phyloP scores from a whole-genome alignment of 768 basidiomycete genomes.

The Ramaria sp. region DNA sequence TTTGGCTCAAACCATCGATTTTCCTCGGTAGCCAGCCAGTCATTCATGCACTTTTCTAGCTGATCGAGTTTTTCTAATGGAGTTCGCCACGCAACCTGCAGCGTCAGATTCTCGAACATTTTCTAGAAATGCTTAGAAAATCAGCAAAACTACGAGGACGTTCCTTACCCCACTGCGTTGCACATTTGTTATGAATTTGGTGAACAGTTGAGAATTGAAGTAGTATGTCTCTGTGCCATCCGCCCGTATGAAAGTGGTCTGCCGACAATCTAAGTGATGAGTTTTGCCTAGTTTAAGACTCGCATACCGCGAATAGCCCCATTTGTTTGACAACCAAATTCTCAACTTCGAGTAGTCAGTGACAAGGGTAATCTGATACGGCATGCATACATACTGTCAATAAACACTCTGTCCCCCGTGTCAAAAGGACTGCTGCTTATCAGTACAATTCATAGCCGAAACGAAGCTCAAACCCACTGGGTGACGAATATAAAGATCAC shows the following conservation, averaged over 20 bases:
- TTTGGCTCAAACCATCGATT: constrained; percentile 69
- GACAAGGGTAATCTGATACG: background rate
- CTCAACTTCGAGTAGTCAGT: constrained; percentile 32
- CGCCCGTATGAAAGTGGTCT: constrained; percentile 60
- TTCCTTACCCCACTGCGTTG: constrained; percentile 54
- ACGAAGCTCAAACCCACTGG: constrained; percentile 45
- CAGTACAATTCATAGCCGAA: background rate
- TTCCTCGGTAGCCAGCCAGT: constrained; percentile 70
- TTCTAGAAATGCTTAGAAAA: constrained; percentile 28
- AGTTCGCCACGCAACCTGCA: constrained; percentile 71
- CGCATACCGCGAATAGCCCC: constrained; percentile 58
- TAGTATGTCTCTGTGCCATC: constrained; percentile 78
- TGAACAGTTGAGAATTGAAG: constrained; percentile 68
- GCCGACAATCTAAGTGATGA: background rate
- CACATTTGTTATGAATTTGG: constrained; percentile 67
- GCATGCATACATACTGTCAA: constrained; percentile 37
- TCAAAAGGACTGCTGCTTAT: constrained; percentile 50
- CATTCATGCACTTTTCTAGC: constrained; percentile 55
- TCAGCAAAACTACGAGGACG: background rate
- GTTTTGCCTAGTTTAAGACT: background rate
- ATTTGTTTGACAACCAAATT: constrained; percentile 71
- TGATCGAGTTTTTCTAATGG: constrained; percentile 61
- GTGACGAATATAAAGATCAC: constrained; percentile 79
- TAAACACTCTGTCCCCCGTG: constrained; percentile 74
- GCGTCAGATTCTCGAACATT: constrained; percentile 53